Base-by-base conservation (phyloP, 768 basidiomycete species). In the Rhodocollybia butyracea region DNA sequence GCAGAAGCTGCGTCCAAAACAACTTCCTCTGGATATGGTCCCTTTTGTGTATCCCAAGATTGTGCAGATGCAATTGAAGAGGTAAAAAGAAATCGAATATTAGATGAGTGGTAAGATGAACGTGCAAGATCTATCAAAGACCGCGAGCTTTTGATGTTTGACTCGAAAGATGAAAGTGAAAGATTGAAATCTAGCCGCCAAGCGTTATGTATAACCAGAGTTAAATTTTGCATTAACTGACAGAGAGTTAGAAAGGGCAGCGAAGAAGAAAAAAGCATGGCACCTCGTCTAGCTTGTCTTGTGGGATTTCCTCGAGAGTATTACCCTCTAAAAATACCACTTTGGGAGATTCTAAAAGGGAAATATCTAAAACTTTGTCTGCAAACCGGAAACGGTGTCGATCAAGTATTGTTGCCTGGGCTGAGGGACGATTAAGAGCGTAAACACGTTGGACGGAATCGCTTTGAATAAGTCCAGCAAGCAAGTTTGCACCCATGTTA, bases 131-230 rank as follows among this genome's bases (percentile, higher is more conserved):
- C 64, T 26, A 72, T 57, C n/a, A 74, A 54, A 26, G 64, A 63
- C 22, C 65, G 40, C 2, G 62, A 61, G 7, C 67, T 67, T 5
- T 63, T 64, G 41, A 76, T 57, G 38, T 68, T 64, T 2, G 69
- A 61, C 46, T 74, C 70, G 55, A 73, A 74, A 1, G 71, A 73
- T 2, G 60, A 32, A 2, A 75, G 64, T 0, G 69, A 60, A 15
- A 70, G 58, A 29, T 75, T 74, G 60, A 76, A 76, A 51, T 76
- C 70, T 2, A 76, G 59, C 2, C 67, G 60, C 75, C 74, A 76
- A 0, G 70, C 74, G 32, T 70, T 69, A 52, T 70, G 63, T 1
- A 72, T 64, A 15, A 72, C 62, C 27, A 58, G 39, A 0, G 64
- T 69, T 1, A 72, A 27, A 55, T 27, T 32, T 21, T 42, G 10